Base-by-base conservation (phyloP, 2,329 filamentous ascomycete species). In the Pezicula neosporulosa region DNA sequence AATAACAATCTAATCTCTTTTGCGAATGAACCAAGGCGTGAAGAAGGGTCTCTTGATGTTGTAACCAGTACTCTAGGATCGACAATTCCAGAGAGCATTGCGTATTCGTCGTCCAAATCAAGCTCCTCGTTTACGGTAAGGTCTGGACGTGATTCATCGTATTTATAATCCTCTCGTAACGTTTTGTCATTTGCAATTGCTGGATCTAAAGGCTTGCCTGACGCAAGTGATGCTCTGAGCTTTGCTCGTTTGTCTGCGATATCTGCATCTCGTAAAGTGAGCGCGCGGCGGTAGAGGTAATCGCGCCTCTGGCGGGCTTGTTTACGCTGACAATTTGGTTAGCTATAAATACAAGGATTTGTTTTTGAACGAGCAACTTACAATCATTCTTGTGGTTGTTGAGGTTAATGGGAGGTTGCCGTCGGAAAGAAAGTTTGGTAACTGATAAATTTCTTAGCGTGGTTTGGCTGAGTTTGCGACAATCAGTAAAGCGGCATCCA, bases 231-330 rank as follows among this genome's bases (percentile, higher is more conserved):
- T 33, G 86, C 84, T 68, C 92, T 88, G 49, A 99, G 75, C 68
- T 95, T 89, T 37, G 92, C 87, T 63, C 93, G 80, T 70, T 96
- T 96, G 68, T 96, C 90, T 51, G 88, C 89, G 58, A 95, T 95
- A 65, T 96, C 93, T 55, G 93, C 93, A 73, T 97, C 90, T 60
- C 88, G 86, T 41, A 97, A 81, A 19, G 90, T 86, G 52, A 97
- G 79, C 36, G 94, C 93, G 65, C 89, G 86, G 54, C 93, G 85
- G 70, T 97, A 96, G 63, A 99, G 84, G 70, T 97, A 95, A 68
- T 95, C 90, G 61, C 89, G 80, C 62, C 90, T 80, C 70, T 92
- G 84, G 60, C 89, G 83, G 56, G 86, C 85, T 78, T 90, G 86
- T 77, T 86, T 82, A 63, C 86, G 82, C 73, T 81, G 59, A 44